Conservation (phyloP, 2,329 filamentous ascomycete species). For the Aureobasidium pullulans region DNA sequence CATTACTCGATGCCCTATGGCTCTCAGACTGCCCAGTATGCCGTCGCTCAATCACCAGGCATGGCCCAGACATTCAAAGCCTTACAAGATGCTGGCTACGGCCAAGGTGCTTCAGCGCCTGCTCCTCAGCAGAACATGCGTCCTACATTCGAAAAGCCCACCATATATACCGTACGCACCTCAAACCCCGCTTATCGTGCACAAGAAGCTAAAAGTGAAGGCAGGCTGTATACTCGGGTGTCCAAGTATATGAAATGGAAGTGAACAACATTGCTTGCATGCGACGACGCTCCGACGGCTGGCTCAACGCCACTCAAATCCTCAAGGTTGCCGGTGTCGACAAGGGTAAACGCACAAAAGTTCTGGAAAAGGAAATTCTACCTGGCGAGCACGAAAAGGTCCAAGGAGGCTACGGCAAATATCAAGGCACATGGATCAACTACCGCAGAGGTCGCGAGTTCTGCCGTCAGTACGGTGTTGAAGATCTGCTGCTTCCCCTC, state of each 20-base stretch:
- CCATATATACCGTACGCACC: conserved; percentile 42
- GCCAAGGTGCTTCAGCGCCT: conserved; percentile 4
- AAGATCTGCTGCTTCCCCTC: conserved; percentile 66
- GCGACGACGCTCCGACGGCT: conserved; percentile 89
- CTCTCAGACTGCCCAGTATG: conserved; percentile 7
- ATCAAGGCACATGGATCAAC: conserved; percentile 97
- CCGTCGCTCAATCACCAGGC: conserved; percentile 7
- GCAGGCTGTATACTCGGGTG: conserved; percentile 84
- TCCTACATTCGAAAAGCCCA: conserved; percentile 30
- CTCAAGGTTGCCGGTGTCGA: conserved; percentile 95
- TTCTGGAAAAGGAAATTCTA: conserved; percentile 94
- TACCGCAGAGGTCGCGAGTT: conserved; percentile 89
- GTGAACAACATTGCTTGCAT: conserved; percentile 90
- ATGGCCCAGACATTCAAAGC: conserved; percentile 11
- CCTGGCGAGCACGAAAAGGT: conserved; percentile 97
- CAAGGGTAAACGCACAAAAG: conserved; percentile 95
- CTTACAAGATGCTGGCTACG: conserved; percentile 11
- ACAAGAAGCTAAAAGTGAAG: conserved; percentile 3
- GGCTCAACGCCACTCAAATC: conserved; percentile 97
- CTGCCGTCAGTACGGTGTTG: conserved; percentile 70
- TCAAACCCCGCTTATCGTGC: not conserved
- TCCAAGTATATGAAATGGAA: conserved; percentile 98
- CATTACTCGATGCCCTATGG: conserved; percentile 13
- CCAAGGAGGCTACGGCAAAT: conserved; percentile 96
- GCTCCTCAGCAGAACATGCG: conserved; percentile 6